Evolutionary conservation across 495 filamentous ascomycete species (phyloP).

Genomic region (Hypoxylon crocopeplum): DNA sequence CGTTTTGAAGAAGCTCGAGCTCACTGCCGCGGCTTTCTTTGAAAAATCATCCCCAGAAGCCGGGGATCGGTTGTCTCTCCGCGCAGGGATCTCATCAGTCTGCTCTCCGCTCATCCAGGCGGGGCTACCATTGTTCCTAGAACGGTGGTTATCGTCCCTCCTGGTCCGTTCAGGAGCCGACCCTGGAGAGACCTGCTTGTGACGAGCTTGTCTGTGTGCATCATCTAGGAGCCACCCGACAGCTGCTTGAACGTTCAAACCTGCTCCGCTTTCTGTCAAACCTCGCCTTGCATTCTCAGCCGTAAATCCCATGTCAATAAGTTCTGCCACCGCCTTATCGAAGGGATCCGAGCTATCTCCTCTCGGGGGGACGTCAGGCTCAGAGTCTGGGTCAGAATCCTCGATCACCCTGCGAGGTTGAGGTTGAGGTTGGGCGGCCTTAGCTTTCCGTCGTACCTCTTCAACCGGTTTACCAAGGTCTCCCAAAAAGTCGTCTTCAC

Average conservation of each 20-base stretch:
- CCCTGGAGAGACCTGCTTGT: conserved; percentile 36
- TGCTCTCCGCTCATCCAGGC: conserved; percentile 48
- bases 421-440: conserved; percentile 49
- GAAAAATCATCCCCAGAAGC: conserved; percentile 75
- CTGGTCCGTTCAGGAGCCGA: conserved; percentile 16
- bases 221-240: conserved; percentile 90
- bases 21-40: conserved; percentile 80
- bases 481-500: conserved; percentile 90
- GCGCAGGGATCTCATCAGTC: conserved; percentile 49
- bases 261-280: conserved; percentile 76
- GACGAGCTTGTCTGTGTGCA: conserved; percentile 74
- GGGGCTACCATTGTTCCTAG: conserved; percentile 42
- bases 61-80: conserved; percentile 63
- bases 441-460: conserved; percentile 61
- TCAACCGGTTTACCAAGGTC: conserved; percentile 87
- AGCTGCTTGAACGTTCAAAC: conserved; percentile 83
- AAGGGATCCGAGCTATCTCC: conserved; percentile 61
- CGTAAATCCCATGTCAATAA: conserved; percentile 95
- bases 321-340: conserved; percentile 83
- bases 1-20: conserved; percentile 87
- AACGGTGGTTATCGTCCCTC: conserved; percentile 44
- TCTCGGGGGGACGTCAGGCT: conserved; percentile 38
- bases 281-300: conserved; percentile 79
- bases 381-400: conserved; percentile 52
- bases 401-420: conserved; percentile 55